Percentiles rank a stretch among this genome's conserved stretches.
phyloP scores from a whole-genome alignment of 805 yeast genomes.

The Monosporozyma unispora region DNA sequence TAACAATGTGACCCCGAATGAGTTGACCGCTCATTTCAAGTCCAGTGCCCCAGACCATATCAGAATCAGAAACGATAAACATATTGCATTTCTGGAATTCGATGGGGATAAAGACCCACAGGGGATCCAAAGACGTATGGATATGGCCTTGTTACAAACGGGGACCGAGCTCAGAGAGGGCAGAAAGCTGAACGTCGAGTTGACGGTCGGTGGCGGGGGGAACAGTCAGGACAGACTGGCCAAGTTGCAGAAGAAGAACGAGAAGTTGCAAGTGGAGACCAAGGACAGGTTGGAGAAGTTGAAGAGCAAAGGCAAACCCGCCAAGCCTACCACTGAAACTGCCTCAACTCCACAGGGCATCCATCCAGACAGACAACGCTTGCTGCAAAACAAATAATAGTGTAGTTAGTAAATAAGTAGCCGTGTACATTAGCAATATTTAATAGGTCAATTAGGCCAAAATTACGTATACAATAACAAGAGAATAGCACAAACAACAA shows the following conservation, averaged over 20 bases:
- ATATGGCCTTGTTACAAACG: constrained; percentile 75
- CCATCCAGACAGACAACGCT: constrained; percentile 59
- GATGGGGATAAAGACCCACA: constrained; percentile 34
- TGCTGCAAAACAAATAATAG: constrained; percentile 8
- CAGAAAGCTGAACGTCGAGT: constrained; percentile 85
- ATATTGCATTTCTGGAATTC: constrained; percentile 88
- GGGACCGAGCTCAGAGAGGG: constrained; percentile 52
- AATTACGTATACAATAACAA: too few relatives aligned
- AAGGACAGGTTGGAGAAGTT: constrained; percentile 44
- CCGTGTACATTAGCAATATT: neutral
- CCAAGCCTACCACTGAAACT: neutral
- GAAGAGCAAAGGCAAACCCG: constrained; percentile 27
- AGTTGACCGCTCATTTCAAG: constrained; percentile 63
- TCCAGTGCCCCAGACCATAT: constrained; percentile 63
- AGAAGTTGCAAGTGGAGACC: constrained; percentile 62
- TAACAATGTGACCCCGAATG: constrained; percentile 52
- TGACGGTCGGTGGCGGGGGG: constrained; percentile 98
- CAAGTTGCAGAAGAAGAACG: constrained; percentile 74
- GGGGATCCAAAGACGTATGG: constrained; percentile 73
- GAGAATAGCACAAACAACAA: too few relatives aligned
- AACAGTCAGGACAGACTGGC: constrained; percentile 58
- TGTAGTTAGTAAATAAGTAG: too few relatives aligned
- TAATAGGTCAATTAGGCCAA: neutral
- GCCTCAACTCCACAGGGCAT: constrained; percentile 9
- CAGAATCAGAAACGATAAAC: constrained; percentile 75